Evolutionary conservation across 257 asterid species (phyloP).

Genomic region (Scutellaria barbata): DNA sequence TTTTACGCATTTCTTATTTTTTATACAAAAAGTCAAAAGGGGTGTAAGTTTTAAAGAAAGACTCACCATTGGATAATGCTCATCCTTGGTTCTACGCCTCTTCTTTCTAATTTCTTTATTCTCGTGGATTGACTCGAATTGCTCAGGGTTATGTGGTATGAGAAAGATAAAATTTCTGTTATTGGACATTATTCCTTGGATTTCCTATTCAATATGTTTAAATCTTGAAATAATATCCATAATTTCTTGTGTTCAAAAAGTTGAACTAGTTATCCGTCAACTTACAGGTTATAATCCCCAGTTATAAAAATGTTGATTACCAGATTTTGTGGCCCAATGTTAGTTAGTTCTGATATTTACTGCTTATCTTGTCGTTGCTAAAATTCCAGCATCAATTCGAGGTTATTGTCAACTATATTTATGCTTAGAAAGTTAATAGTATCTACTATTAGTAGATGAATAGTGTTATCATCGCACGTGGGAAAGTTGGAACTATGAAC

Average conservation of each 20-base stretch:
- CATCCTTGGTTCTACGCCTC: too few species aligned
- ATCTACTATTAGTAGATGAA: too few species aligned
- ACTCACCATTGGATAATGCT: too few species aligned
- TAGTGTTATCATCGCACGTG: background rate
- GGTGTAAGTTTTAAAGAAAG: too few species aligned
- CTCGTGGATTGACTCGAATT: too few species aligned
- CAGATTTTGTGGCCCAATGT: constrained; percentile 4
- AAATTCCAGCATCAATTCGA: too few species aligned
- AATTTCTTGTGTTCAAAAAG: background rate
- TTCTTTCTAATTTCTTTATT: too few species aligned
- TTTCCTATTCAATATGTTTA: background rate
- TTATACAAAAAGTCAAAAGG: background rate
- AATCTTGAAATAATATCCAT: background rate
- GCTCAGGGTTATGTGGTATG: background rate
- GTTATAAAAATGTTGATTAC: background rate
- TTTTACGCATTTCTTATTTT: background rate
- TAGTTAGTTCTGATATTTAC: too few species aligned
- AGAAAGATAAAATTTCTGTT: background rate
- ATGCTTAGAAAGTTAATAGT: too few species aligned
- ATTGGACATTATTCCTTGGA: too few species aligned
- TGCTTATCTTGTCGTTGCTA: too few species aligned
- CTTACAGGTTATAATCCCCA: background rate
- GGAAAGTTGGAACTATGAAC: background rate
- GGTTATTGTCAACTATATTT: too few species aligned
- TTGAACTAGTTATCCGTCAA: background rate